A percentile compares a stretch with the other conserved stretches of the same genome.
These are phyloP conservation scores for Penicillium italicum DNA, from an alignment of 2,329 filamentous ascomycete species.

Conservation along the genomic window DNA sequence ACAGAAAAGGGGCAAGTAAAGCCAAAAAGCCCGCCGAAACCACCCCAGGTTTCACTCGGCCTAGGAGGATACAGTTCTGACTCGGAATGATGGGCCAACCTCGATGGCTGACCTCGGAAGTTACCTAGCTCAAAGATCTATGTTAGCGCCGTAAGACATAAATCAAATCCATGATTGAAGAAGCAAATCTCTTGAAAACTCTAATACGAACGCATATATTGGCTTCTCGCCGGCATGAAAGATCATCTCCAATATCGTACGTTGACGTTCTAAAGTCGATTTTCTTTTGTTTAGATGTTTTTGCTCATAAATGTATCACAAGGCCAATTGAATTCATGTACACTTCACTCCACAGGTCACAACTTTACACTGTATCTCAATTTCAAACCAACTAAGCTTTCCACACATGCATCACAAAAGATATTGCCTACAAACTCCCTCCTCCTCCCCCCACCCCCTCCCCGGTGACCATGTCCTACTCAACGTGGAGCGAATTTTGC, in stretches of 20 bases:
- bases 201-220: neutral
- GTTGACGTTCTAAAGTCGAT: neutral
- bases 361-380: neutral
- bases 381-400: neutral
- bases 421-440: neutral
- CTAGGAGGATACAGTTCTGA: constrained; percentile 5
- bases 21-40: neutral
- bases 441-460: no score
- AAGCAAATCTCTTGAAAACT: neutral
- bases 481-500: constrained; percentile 22
- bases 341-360: neutral
- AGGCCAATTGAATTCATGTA: neutral
- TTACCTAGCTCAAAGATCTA: neutral
- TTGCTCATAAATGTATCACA: neutral
- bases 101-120: neutral
- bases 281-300: neutral
- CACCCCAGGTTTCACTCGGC: neutral
- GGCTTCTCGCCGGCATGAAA: no score
- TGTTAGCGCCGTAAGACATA: neutral
- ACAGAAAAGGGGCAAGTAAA: neutral
- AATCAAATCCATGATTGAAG: neutral
- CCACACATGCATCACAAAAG: neutral
- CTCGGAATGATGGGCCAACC: neutral
- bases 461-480: constrained; percentile 1
- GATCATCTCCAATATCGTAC: neutral